Evolutionary conservation across 2,329 filamentous ascomycete genomes (phyloP).

Genomic region (Teratosphaeria pseudoeucalypti): DNA sequence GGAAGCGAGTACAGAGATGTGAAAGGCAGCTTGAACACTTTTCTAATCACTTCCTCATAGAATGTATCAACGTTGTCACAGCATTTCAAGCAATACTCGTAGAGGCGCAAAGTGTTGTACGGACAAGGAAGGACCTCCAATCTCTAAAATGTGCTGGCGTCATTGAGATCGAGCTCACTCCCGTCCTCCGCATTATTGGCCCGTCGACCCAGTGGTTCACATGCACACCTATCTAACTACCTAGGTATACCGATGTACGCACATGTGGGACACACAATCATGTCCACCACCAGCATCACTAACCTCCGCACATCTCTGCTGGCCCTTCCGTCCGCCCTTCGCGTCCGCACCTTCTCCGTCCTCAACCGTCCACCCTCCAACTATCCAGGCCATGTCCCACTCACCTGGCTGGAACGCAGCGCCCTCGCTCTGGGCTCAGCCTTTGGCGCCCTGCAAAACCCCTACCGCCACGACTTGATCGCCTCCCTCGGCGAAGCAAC

Average conservation of each 20-base stretch:
- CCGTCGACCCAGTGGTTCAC: neutral
- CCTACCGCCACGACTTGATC: conserved; percentile 81
- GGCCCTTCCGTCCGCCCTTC: conserved; percentile 21
- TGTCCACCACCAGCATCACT: neutral
- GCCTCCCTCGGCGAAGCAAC: conserved; percentile 91
- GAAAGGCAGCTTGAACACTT: conserved; percentile 30
- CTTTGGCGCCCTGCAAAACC: conserved; percentile 55
- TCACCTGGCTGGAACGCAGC: conserved; percentile 66
- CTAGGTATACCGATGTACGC: too few relatives aligned
- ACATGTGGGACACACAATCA: neutral
- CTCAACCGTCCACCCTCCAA: conserved; percentile 76
- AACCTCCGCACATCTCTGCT: conserved; percentile 8
- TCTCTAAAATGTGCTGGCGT: neutral
- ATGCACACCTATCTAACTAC: neutral
- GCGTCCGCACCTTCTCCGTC: conserved; percentile 57
- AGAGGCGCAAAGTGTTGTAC: neutral
- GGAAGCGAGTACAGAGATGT: conserved; percentile 34
- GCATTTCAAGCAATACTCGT: neutral
- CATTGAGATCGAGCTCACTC: neutral
- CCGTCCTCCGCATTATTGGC: neutral
- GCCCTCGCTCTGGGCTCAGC: conserved; percentile 57
- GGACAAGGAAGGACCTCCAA: neutral
- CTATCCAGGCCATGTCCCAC: conserved; percentile 85
- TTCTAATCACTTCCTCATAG: neutral
- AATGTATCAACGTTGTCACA: neutral